phyloP scores from a whole-genome alignment of 345 rosid species.

The Syzygium jambos region DNA sequence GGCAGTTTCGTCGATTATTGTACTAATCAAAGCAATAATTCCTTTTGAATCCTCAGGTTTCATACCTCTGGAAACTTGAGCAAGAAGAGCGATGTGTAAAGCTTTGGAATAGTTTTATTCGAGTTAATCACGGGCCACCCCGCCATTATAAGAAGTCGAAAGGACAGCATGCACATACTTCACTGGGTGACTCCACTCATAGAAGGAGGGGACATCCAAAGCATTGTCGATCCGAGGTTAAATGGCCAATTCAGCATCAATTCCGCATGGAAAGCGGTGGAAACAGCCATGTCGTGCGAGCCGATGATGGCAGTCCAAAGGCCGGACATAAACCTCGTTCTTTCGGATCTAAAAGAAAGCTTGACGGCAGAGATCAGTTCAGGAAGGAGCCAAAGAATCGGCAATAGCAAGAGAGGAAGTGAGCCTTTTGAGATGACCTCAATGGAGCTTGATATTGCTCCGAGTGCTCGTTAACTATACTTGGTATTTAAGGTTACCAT shows the following conservation, averaged over 20 bases:
- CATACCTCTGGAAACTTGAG: neutral
- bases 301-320: neutral
- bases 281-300: neutral
- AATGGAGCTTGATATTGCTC: neutral
- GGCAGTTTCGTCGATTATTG: neutral
- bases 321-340: neutral
- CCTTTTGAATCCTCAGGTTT: neutral
- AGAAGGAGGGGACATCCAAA: neutral
- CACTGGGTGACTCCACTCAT: neutral
- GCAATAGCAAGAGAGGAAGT: neutral
- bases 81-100: neutral
- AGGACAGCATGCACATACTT: neutral
- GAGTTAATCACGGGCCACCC: neutral
- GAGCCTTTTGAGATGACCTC: neutral
- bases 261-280: neutral
- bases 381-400: neutral
- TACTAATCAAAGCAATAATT: neutral
- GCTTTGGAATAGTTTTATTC: neutral
- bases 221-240: neutral
- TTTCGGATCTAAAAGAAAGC: neutral
- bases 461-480: neutral
- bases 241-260: neutral
- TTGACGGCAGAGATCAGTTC: neutral
- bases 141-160: neutral
- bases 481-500: accelerated